Evolutionary conservation across 805 yeast genomes (phyloP).

Genomic region (Wickerhamiella brachini): DNA sequence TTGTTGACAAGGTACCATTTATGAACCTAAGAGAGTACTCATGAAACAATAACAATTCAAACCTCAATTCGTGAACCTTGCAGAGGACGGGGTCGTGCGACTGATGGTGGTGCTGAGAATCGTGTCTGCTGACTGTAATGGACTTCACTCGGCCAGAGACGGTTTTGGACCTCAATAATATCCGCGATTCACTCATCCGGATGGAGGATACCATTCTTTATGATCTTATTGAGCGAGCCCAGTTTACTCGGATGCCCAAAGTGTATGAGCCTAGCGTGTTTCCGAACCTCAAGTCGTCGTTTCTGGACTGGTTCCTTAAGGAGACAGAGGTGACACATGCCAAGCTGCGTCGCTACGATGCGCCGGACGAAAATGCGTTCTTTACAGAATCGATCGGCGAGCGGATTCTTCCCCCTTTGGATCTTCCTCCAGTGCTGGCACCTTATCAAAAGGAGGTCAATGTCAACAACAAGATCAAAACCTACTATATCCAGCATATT

Average conservation of each 20-base stretch:
- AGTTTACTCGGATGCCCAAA: slow-evolving; percentile 60
- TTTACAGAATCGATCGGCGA: slow-evolving; percentile 52
- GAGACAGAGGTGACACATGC: slow-evolving; percentile 66
- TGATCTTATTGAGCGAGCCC: slow-evolving; percentile 84
- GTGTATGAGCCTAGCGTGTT: slow-evolving; percentile 53
- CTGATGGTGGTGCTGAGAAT: too few relatives aligned
- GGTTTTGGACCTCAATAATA: slow-evolving; percentile 66
- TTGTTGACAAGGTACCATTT: too few relatives aligned
- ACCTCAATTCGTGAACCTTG: too few relatives aligned
- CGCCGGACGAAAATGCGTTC: slow-evolving; percentile 90
- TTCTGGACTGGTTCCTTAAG: slow-evolving; percentile 71
- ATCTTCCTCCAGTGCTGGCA: slow-evolving; percentile 71
- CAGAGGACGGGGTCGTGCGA: too few relatives aligned
- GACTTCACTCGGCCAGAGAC: slow-evolving; percentile 75
- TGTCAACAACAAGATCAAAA: slow-evolving; percentile 55
- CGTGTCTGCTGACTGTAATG: slow-evolving; percentile 32
- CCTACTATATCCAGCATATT: slow-evolving; percentile 55
- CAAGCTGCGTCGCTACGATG: slow-evolving; percentile 76
- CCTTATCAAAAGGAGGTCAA: slow-evolving; percentile 59
- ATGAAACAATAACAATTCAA: too few relatives aligned
- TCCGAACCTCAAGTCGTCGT: slow-evolving; percentile 62
- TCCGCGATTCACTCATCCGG: slow-evolving; percentile 69
- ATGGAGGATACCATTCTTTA: slow-evolving; percentile 96
- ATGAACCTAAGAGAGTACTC: too few relatives aligned
- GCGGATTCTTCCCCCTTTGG: slow-evolving; percentile 65